Percentiles rank a stretch among this genome's conserved stretches.
phyloP scores from a whole-genome alignment of 2,329 filamentous ascomycete species.

The Venturia effusa region DNA sequence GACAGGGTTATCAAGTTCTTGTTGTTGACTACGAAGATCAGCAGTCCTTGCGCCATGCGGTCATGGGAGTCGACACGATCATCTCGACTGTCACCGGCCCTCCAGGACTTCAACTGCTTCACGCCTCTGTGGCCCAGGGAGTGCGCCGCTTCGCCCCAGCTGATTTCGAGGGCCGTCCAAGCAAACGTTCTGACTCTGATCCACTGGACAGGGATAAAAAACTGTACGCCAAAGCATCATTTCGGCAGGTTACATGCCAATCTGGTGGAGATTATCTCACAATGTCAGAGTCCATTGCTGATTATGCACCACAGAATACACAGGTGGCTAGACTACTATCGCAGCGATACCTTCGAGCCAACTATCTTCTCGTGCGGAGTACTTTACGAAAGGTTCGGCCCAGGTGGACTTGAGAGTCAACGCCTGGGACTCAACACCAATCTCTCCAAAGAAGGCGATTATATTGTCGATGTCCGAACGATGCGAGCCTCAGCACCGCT shows the following conservation, averaged over 20 bases:
- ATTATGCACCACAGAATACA: constrained; percentile 31
- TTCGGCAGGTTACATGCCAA: no score
- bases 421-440: constrained; percentile 48
- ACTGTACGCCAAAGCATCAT: neutral
- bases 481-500: constrained; percentile 49
- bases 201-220: constrained; percentile 49
- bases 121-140: constrained; percentile 53
- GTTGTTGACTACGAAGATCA: constrained; percentile 56
- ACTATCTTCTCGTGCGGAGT: constrained; percentile 65
- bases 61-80: constrained; percentile 63
- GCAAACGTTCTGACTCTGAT: constrained; percentile 43
- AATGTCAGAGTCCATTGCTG: neutral
- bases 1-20: constrained; percentile 53
- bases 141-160: constrained; percentile 64
- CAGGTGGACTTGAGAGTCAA: constrained; percentile 50
- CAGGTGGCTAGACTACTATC: constrained; percentile 44
- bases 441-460: constrained; percentile 49
- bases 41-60: constrained; percentile 48
- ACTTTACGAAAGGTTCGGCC: constrained; percentile 65
- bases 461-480: constrained; percentile 50
- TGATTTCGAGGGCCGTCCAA: constrained; percentile 59
- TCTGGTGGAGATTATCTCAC: no score
- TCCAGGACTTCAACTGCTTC: constrained; percentile 60
- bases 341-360: constrained; percentile 48
- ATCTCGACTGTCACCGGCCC: constrained; percentile 61